Evolutionary conservation across 805 yeast species (phyloP).

Genomic region (Metschnikowia koreensis): DNA sequence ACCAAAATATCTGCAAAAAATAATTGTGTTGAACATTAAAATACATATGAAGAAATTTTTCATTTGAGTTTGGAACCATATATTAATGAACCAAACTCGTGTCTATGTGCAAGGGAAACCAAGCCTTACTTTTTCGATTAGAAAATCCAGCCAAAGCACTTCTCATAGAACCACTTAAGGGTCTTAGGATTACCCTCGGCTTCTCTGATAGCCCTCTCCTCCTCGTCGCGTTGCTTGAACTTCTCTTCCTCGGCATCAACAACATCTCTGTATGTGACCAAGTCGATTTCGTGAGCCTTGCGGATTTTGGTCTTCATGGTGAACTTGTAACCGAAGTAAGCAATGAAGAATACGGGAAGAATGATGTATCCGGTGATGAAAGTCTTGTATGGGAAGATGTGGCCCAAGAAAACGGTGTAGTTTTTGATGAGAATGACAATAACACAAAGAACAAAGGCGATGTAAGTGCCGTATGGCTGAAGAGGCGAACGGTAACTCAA

Average conservation of each 20-base stretch:
- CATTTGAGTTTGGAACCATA: neutral
- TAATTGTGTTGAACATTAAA: neutral
- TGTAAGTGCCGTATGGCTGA: slow-evolving; percentile 65
- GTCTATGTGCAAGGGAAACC: neutral
- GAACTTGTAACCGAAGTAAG: slow-evolving; percentile 60
- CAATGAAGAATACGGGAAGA: slow-evolving; percentile 59
- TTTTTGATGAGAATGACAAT: slow-evolving; percentile 58
- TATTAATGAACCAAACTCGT: neutral
- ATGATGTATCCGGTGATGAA: slow-evolving; percentile 81
- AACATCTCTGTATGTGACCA: slow-evolving; percentile 54
- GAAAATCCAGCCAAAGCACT: slow-evolving; percentile 48
- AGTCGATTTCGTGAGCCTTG: slow-evolving; percentile 58
- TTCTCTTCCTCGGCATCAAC: slow-evolving; percentile 52
- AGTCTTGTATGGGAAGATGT: slow-evolving; percentile 46
- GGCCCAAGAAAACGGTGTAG: slow-evolving; percentile 67
- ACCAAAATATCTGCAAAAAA: neutral
- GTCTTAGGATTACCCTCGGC: slow-evolving; percentile 45
- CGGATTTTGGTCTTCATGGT: slow-evolving; percentile 47
- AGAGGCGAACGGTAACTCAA: slow-evolving; percentile 64
- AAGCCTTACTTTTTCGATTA: slow-evolving; percentile 17
- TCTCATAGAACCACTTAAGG: slow-evolving; percentile 49
- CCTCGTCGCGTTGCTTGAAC: slow-evolving; percentile 33
- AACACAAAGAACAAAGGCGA: slow-evolving; percentile 53
- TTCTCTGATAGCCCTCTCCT: slow-evolving; percentile 33
- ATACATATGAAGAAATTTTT: neutral